Evolutionary conservation across 2,329 filamentous ascomycete species (phyloP), one percentile per base, ranked within the genome.

Genomic region (Ramichloridium luteum): DNA sequence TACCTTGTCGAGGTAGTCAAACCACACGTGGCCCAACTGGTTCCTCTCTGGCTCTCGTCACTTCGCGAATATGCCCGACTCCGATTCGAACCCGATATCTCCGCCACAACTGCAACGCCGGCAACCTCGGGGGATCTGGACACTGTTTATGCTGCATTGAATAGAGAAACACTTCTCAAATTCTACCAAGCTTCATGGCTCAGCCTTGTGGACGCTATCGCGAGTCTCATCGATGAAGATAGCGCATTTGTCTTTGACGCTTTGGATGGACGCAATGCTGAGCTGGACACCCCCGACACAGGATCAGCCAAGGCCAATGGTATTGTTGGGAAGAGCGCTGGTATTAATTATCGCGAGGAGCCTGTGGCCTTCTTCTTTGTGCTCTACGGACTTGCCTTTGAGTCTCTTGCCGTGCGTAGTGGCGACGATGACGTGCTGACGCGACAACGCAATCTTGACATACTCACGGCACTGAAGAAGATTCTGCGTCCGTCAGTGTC

Each of bases 361-460:
- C 90, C 90, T 1, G 84, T 96, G 2, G 90, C 90, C 1, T 98
- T 98, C 67, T 98, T 98, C 64, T 98, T 98, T 49, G 88, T 98
- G 10, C 70, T 98, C 0, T 98, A 96, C 47, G 90, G 90, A 8
- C 77, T 98, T 35, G 85, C 88, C 0, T 96, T 98, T 46, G 92
- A 98, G 58, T 88, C 92, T 12, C 70, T 98, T 13, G 88, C 88
- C 5, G 84, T 83, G 5, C 76, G 85, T 28, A 77, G 80, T 4
- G 84, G 80, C 5, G 48, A 54, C 17, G 50, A 54, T 26, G 50
- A 50, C 20, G 37, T 48, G n/a, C 36, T 50, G 2, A 46, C 49
- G 5, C 37, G 46, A 16, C 50, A 54, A 29, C 48, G 53, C 14
- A 55, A 54, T 13, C 62, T 94, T 16, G 85, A 85, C 39, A 94